Conservation (phyloP, 306 rosid species). For the Abrus precatorius region DNA sequence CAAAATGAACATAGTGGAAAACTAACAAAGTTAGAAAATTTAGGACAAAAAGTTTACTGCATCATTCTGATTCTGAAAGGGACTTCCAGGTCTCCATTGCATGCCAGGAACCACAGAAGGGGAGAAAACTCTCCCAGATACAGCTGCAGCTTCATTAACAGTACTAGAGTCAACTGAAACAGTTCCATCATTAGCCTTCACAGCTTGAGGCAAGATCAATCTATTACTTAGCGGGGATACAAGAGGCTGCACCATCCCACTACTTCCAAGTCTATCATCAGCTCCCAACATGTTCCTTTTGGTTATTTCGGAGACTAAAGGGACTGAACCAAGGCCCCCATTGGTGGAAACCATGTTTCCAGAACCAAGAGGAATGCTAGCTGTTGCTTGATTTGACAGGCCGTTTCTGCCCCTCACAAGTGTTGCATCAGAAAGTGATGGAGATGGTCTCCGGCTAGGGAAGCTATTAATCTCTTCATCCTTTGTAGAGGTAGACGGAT, state of each 20-base stretch:
- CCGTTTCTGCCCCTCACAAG: constrained; percentile 77
- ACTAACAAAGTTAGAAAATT: constrained; percentile 29
- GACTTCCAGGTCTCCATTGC: constrained; percentile 98
- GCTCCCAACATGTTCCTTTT: constrained; percentile 81
- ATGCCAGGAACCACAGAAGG: constrained; percentile 82
- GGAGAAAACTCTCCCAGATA: constrained; percentile 83
- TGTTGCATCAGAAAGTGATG: constrained; percentile 84
- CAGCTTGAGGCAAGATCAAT: constrained; percentile 74
- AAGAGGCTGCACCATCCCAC: constrained; percentile 81
- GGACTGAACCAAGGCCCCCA: constrained; percentile 70
- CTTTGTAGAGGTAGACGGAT: constrained; percentile 67
- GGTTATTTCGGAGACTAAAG: constrained; percentile 76
- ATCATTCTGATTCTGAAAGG: constrained; percentile 85
- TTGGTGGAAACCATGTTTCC: constrained; percentile 69
- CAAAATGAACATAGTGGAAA: constrained; percentile 30
- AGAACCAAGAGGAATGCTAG: constrained; percentile 71
- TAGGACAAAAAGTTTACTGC: constrained; percentile 55
- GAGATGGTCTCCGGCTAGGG: constrained; percentile 85
- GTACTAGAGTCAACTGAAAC: constrained; percentile 69
- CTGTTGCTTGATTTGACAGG: constrained; percentile 68
- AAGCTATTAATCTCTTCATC: constrained; percentile 82
- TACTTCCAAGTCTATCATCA: constrained; percentile 87
- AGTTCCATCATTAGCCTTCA: constrained; percentile 76
- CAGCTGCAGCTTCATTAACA: constrained; percentile 72
- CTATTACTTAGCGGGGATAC: constrained; percentile 75